Conservation (phyloP, 768 basidiomycete species). For the Phaffia australis region DNA sequence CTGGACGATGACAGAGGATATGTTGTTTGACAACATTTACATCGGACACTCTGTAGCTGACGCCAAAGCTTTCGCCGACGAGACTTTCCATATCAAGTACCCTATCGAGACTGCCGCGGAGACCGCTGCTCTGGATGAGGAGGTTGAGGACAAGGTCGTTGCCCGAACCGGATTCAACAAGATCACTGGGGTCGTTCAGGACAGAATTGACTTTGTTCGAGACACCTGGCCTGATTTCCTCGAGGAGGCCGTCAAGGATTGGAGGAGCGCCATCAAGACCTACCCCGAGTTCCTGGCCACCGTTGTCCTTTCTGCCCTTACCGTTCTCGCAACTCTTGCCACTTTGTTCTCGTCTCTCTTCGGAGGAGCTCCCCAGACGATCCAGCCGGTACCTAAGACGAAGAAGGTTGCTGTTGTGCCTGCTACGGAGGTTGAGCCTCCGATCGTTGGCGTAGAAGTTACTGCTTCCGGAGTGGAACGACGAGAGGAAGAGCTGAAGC, state of each 20-base stretch:
- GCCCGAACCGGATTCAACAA: conserved; percentile 41
- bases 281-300: conserved; percentile 79
- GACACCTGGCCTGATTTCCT: conserved; percentile 68
- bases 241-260: conserved; percentile 62
- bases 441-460: too few species aligned
- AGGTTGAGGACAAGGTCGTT: conserved; percentile 38
- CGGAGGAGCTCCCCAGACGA: too few species aligned
- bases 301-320: conserved; percentile 54
- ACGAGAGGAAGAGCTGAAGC: too few species aligned
- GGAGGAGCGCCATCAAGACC: conserved; percentile 68
- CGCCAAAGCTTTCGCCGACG: conserved; percentile 67
- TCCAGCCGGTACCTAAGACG: too few species aligned
- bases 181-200: conserved; percentile 50
- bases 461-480: too few species aligned
- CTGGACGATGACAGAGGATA: conserved; percentile 95
- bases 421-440: too few species aligned
- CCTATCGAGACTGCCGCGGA: conserved; percentile 45
- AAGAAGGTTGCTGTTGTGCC: too few species aligned
- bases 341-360: conserved; percentile 22
- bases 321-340: conserved; percentile 74
- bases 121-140: conserved; percentile 38
- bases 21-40: conserved; percentile 70
- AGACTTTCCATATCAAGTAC: conserved; percentile 89
- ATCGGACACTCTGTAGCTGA: conserved; percentile 79
- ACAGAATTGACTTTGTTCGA: conserved; percentile 71